These are phyloP conservation scores for Pleurotus ostreatus DNA, from an alignment of 768 basidiomycete species.

Conservation along the genomic window DNA sequence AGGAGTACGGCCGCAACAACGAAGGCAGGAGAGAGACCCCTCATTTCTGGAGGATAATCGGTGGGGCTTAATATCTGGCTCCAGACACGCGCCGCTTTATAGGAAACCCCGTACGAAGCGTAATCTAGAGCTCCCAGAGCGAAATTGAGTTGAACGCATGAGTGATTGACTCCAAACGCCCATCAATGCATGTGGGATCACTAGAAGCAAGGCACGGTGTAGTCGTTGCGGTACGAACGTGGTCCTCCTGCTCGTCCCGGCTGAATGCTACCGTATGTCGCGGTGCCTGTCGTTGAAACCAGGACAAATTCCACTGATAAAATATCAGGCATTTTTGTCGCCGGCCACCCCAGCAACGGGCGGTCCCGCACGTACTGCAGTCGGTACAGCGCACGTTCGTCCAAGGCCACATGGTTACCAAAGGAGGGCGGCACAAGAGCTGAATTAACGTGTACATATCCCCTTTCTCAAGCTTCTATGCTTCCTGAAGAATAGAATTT, in stretches of 20 bases:
- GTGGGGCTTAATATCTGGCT: no score
- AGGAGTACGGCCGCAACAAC: neutral
- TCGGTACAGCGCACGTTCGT: constrained; percentile 1
- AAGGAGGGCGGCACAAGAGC: neutral
- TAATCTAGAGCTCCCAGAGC: neutral
- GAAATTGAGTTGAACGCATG: neutral
- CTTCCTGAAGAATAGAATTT: neutral
- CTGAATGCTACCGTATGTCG: no score
- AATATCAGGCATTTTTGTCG: no score
- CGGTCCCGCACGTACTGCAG: neutral
- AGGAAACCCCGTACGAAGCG: neutral
- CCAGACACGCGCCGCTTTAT: neutral
- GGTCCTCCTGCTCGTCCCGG: neutral
- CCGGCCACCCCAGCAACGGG: no score
- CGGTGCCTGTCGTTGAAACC: no score
- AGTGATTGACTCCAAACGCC: neutral
- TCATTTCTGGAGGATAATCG: neutral
- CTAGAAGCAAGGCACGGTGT: neutral
- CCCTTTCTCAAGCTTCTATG: neutral
- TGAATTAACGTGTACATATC: neutral
- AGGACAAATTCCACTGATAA: no score
- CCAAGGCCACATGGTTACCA: neutral
- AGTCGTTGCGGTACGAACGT: constrained; percentile 1
- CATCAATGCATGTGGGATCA: constrained; percentile 4
- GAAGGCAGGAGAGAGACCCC: neutral